phyloP scores from a whole-genome alignment of 163 green algal species.

The Chlamydomonas reinhardtii region DNA sequence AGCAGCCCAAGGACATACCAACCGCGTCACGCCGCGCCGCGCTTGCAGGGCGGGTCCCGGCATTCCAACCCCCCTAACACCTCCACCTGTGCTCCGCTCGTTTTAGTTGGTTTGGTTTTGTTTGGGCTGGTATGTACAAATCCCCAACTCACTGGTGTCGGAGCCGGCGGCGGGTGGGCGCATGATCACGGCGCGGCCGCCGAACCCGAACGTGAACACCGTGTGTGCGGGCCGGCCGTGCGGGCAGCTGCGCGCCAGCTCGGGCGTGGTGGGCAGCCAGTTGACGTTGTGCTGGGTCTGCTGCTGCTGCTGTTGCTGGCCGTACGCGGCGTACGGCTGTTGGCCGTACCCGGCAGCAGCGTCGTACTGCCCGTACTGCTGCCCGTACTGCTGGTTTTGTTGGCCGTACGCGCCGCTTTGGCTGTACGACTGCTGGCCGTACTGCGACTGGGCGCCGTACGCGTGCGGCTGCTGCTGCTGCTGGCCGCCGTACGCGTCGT shows the following conservation, averaged over 20 bases:
- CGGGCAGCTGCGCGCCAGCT: slow-evolving; percentile 38
- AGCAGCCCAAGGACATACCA: no score
- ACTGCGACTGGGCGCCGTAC: not conserved
- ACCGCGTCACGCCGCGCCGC: no score
- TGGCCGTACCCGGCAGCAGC: not conserved
- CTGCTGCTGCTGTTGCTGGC: not conserved
- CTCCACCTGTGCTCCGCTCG: no score
- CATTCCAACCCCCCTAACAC: no score
- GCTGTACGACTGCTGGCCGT: not conserved
- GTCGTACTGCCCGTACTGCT: no score
- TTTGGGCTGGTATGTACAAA: no score
- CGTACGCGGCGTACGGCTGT: not conserved
- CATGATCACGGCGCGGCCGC: slow-evolving; percentile 20
- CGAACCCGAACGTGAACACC: slow-evolving; percentile 37
- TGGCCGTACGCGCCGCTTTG: not conserved
- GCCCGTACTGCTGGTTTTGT: no score
- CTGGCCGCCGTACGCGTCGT: not conserved
- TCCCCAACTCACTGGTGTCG: slow-evolving; percentile 7
- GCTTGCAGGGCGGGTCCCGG: no score
- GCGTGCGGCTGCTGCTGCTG: not conserved
- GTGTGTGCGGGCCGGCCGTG: slow-evolving; percentile 31
- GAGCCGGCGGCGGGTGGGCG: not conserved
- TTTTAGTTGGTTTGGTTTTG: no score
- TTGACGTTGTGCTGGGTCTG: slow-evolving; percentile 14
- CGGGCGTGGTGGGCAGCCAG: slow-evolving; percentile 39